Conservation (phyloP, 306 rosid species). For the Inga laurina region DNA sequence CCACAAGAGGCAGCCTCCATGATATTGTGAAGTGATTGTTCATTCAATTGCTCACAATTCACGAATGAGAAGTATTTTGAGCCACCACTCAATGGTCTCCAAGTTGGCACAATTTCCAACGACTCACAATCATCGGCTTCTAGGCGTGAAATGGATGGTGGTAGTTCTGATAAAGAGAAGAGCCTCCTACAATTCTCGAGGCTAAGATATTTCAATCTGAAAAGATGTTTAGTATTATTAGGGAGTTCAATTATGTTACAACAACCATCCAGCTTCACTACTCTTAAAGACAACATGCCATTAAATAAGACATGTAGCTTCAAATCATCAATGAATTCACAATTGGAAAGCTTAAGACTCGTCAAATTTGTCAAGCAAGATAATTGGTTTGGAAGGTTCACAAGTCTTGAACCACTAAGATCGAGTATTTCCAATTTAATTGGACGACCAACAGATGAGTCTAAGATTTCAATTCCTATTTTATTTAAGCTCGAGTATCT, state of each 20-base stretch:
- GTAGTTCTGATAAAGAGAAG: too few species aligned
- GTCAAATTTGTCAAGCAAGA: neutral
- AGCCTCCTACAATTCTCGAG: too few species aligned
- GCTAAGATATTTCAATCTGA: neutral
- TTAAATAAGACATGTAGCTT: neutral
- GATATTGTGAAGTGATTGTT: too few species aligned
- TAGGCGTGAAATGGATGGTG: too few species aligned
- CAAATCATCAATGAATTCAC: neutral
- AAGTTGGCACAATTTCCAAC: too few species aligned
- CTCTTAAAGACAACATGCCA: neutral
- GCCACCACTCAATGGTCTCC: too few species aligned
- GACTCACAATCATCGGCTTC: too few species aligned
- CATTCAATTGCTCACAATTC: too few species aligned
- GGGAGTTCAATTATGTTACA: neutral
- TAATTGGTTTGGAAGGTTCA: neutral
- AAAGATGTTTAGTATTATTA: neutral
- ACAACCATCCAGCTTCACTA: neutral
- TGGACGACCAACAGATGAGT: neutral
- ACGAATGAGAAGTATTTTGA: too few species aligned
- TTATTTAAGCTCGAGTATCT: accelerated
- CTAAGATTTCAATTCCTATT: neutral
- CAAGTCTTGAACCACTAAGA: neutral
- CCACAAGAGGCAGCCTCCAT: too few species aligned
- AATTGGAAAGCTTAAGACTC: accelerated
- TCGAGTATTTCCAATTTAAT: neutral